These are phyloP conservation scores for Pichia heedii DNA, from an alignment of 805 yeast genomes.

Conservation along the genomic window DNA sequence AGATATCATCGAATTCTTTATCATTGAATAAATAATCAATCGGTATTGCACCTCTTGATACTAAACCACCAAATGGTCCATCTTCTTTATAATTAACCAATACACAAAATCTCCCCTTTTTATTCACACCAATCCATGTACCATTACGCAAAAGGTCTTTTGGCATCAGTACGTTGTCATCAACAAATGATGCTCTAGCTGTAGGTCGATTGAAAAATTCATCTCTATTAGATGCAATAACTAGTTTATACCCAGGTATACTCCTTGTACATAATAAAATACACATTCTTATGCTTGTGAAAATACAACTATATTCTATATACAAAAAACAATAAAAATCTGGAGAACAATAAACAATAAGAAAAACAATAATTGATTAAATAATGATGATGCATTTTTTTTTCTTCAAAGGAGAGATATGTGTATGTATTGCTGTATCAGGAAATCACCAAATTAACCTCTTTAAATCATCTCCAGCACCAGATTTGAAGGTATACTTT, in stretches of 20 bases:
- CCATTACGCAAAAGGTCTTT: conserved; percentile 69
- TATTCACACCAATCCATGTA: conserved; percentile 77
- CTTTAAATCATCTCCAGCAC: conserved; percentile 59
- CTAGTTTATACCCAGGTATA: conserved; percentile 68
- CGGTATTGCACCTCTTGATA: conserved; percentile 42
- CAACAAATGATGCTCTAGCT: conserved; percentile 36
- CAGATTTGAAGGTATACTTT: conserved; percentile 46
- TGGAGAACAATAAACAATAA: too few relatives aligned
- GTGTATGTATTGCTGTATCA: too few relatives aligned
- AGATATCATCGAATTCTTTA: conserved; percentile 30
- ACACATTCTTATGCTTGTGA: conserved; percentile 79
- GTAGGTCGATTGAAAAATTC: conserved; percentile 76
- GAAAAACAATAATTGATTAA: too few relatives aligned
- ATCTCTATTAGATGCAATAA: conserved; percentile 78
- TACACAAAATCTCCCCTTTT: conserved; percentile 53
- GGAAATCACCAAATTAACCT: conserved; percentile 71
- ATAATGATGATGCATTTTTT: too few relatives aligned
- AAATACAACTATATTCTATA: too few relatives aligned
- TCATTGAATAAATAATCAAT: conserved; percentile 28
- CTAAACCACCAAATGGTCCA: conserved; percentile 1
- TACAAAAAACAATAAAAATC: too few relatives aligned
- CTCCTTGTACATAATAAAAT: conserved; percentile 57
- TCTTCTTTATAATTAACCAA: conserved; percentile 66
- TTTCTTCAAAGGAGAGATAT: too few relatives aligned
- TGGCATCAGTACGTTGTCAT: conserved; percentile 47